Conservation (phyloP, 805 yeast species). For the Osmozyma mogii region DNA sequence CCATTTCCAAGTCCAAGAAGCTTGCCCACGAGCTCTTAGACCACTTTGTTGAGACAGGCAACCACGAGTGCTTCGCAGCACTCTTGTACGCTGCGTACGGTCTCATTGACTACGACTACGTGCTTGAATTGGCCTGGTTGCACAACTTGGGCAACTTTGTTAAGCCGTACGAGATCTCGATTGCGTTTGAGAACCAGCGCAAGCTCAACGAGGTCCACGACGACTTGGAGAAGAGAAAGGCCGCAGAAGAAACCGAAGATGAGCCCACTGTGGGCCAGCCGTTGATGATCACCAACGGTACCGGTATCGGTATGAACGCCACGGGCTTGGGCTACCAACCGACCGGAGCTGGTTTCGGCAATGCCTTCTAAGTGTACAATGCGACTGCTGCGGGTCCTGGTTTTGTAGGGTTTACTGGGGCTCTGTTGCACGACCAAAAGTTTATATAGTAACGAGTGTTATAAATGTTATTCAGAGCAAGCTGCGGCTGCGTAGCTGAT, state of each 20-base stretch:
- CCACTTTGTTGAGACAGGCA: conserved; percentile 94
- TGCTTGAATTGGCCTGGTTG: conserved; percentile 86
- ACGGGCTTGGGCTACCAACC: conserved; percentile 56
- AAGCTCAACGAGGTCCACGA: conserved; percentile 55
- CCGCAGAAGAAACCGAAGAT: conserved; percentile 42
- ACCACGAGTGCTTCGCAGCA: conserved; percentile 91
- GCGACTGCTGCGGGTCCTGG: too few species aligned
- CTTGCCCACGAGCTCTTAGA: conserved; percentile 83
- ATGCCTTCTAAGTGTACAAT: conserved; percentile 35
- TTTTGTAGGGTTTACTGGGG: too few species aligned
- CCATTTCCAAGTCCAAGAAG: conserved; percentile 67
- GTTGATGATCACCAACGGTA: conserved; percentile 76
- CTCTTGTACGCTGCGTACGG: conserved; percentile 81
- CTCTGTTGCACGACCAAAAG: neutral
- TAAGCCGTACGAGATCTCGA: conserved; percentile 86
- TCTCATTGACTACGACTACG: conserved; percentile 71
- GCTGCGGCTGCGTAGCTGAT: too few species aligned
- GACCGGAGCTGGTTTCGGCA: conserved; percentile 69
- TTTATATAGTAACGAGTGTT: too few species aligned
- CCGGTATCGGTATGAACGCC: conserved; percentile 26
- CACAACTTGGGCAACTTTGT: conserved; percentile 75
- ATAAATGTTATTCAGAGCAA: too few species aligned
- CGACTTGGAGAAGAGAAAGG: conserved; percentile 66
- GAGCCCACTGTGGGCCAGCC: conserved; percentile 55
- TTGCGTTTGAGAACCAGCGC: conserved; percentile 71